phyloP scores from a whole-genome alignment of 257 asterid genomes.

The Solanum chiquidenum region DNA sequence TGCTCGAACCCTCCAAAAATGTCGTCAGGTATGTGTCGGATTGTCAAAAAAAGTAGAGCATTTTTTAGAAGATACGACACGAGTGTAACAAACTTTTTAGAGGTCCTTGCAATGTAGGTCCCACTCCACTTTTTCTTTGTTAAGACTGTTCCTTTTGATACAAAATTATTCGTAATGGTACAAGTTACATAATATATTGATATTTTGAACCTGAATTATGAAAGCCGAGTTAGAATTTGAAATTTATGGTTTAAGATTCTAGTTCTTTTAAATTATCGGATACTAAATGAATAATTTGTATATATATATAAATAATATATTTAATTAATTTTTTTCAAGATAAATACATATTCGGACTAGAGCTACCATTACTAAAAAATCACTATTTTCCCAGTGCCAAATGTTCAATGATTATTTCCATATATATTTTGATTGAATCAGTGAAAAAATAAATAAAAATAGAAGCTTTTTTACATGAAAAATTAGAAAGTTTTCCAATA shows the following conservation, averaged over 20 bases:
- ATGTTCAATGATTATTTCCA: neutral
- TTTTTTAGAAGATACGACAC: neutral
- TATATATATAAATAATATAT: neutral
- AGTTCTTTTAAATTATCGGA: neutral
- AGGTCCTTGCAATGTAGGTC: neutral
- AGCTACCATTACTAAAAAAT: neutral
- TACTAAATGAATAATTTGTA: neutral
- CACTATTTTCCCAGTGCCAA: neutral
- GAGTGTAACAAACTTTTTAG: neutral
- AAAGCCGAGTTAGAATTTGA: neutral
- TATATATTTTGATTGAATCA: neutral
- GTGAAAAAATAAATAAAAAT: neutral
- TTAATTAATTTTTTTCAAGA: neutral
- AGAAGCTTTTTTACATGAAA: neutral
- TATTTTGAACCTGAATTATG: neutral
- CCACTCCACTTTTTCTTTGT: neutral
- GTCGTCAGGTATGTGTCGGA: rapidly evolving
- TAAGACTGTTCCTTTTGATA: neutral
- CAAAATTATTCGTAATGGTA: neutral
- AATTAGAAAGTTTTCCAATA: neutral
- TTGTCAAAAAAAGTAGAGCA: neutral
- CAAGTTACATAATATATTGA: neutral
- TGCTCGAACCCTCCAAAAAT: neutral
- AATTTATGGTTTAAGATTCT: neutral
- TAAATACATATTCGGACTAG: neutral